phyloP scores from a whole-genome alignment of 371 early-diverging fungal genomes.

The Mortierella sp. region DNA sequence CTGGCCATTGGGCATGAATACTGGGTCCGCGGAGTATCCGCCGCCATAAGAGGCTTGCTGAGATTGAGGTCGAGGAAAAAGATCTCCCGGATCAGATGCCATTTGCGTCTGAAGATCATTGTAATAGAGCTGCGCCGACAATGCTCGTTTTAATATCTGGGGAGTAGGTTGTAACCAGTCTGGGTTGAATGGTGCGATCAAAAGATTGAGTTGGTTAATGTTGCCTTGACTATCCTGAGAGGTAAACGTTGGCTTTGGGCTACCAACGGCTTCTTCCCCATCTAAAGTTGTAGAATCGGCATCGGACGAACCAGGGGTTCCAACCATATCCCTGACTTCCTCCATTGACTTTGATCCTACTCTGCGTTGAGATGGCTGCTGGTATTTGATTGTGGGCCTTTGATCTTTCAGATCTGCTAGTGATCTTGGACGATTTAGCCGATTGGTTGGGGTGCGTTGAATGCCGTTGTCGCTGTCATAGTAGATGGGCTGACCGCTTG shows the following conservation, averaged over 20 bases:
- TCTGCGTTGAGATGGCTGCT: slow-evolving; percentile 24
- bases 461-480: neutral
- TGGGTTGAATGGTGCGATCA: slow-evolving; percentile 49
- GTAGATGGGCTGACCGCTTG: slow-evolving; percentile 6
- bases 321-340: slow-evolving; percentile 31
- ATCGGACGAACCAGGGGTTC: slow-evolving; percentile 1
- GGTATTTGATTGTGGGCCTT: slow-evolving; percentile 12
- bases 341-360: slow-evolving; percentile 33
- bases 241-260: slow-evolving; percentile 40
- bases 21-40: slow-evolving; percentile 6
- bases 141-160: slow-evolving; percentile 28
- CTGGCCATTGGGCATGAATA: slow-evolving; percentile 25
- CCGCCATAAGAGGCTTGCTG: slow-evolving; percentile 18
- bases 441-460: slow-evolving; percentile 16
- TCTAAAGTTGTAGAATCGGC: slow-evolving; percentile 11
- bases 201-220: slow-evolving; percentile 38
- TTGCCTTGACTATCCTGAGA: slow-evolving; percentile 44
- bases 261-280: slow-evolving; percentile 7
- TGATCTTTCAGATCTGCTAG: slow-evolving; percentile 30
- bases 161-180: slow-evolving; percentile 51
- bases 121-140: slow-evolving; percentile 42
- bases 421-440: slow-evolving; percentile 30
- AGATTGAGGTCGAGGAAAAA: slow-evolving; percentile 34
- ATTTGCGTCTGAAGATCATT: slow-evolving; percentile 34
- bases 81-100: slow-evolving; percentile 19